Conservation (phyloP, 352 stramenopile genomes). For the Phytopythium delawarense region DNA sequence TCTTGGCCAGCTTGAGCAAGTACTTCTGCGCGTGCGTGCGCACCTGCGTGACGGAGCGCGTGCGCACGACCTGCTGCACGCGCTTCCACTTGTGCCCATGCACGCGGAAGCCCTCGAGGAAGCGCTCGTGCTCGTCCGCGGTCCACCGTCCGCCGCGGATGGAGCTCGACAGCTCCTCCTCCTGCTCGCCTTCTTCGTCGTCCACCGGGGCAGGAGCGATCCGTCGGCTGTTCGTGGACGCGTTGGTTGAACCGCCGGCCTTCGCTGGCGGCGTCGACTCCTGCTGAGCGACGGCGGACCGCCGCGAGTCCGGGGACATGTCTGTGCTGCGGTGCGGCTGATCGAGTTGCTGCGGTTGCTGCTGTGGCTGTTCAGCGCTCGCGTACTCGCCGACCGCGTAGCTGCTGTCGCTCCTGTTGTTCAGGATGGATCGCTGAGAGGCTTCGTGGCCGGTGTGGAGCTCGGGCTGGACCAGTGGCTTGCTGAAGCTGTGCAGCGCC, state of each 20-base stretch:
- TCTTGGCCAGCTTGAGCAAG: constrained; percentile 86
- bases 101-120: constrained; percentile 81
- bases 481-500: constrained; percentile 71
- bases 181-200: constrained; percentile 61
- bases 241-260: constrained; percentile 14
- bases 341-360: not conserved
- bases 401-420: constrained; percentile 22
- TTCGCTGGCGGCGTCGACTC: constrained; percentile 16
- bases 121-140: constrained; percentile 82
- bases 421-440: constrained; percentile 28
- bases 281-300: not conserved
- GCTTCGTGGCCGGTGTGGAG: constrained; percentile 14
- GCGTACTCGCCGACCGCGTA: not conserved
- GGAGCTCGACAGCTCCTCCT: constrained; percentile 37
- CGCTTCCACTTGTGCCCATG: constrained; percentile 90
- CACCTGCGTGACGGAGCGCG: constrained; percentile 85
- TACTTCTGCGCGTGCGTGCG: constrained; percentile 88
- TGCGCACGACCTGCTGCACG: constrained; percentile 85
- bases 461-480: constrained; percentile 57
- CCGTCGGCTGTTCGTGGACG: constrained; percentile 12
- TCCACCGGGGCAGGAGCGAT: constrained; percentile 59
- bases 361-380: constrained; percentile 13
- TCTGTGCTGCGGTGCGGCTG: constrained; percentile 16
- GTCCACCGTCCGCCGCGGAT: constrained; percentile 84
- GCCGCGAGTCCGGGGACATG: constrained; percentile 18